Base-by-base conservation (phyloP, 116 monocot genomes). In the Dioscorea cayenensis region DNA sequence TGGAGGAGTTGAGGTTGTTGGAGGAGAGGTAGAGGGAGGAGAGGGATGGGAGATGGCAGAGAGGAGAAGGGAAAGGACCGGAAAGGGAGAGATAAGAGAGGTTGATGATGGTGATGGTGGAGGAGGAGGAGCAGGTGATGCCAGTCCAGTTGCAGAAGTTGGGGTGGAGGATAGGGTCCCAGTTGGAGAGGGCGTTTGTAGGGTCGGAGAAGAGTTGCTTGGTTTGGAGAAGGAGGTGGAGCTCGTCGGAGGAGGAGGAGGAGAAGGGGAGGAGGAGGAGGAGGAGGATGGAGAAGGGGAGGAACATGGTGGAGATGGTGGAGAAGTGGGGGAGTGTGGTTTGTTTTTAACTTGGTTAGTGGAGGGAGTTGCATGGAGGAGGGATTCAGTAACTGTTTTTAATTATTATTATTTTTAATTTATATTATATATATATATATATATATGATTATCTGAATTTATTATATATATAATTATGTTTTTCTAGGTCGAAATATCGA, bases 121-220 rank as follows among this genome's bases (percentile, higher is more conserved):
- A 21, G 71, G 65, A 22, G 20, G 67, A 3, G 43, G 79, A 52
- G 84, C 95, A 95, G 49, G 66, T 21, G 75, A 95, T 64, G 13
- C 87, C 85, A 14, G 74, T 60, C 95, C 95, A 95, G 64, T 71
- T 83, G 90, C 95, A 95, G 55, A 55, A 55, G 55, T 16, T 12
- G 95, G 95, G 11, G 83, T 80, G 29, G 71, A 14, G 72, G 21
- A 29, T 11, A 5, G 81, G 36, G 67, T 89, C 78, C 95, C 95
- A 95, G 68, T 80, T 27, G 29, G 85, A 36, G 63, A 92, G 90
- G 18, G 73, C n/a, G 66, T 60, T 36, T 3, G 10, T 0, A 0
- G 78, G 83, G 75, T 74, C 89, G 14, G 71, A 73, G 9, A 92
- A 75, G 43, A 68, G 63, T 4, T 49, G 70, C 65, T 82, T 85